Evolutionary conservation across 768 basidiomycete species (phyloP).

Genomic region (Mycena pura): DNA sequence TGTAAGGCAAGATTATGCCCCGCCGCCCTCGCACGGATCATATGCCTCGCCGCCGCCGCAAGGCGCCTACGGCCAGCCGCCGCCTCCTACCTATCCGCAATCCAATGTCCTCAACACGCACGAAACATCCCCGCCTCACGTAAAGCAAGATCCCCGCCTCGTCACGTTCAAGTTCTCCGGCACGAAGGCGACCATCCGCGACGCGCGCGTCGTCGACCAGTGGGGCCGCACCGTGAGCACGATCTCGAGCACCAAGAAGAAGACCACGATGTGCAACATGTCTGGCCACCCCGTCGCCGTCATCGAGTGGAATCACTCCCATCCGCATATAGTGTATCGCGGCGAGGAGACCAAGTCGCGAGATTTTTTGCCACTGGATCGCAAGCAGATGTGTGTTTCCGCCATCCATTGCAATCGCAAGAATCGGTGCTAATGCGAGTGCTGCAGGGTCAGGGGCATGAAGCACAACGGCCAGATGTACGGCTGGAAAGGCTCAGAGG

Average conservation of each 20-base stretch:
- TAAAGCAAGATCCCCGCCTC: background rate
- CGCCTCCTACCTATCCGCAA: background rate
- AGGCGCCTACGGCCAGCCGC: background rate
- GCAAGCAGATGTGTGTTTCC: slow-evolving; percentile 8
- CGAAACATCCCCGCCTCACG: background rate
- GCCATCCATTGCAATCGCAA: background rate
- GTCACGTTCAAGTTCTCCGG: slow-evolving; percentile 16
- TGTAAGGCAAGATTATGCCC: background rate
- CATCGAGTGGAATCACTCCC: slow-evolving; percentile 15
- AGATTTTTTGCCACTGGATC: slow-evolving; percentile 9
- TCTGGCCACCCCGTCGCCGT: slow-evolving; percentile 4
- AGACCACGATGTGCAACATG: slow-evolving; percentile 15
- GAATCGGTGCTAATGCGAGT: background rate
- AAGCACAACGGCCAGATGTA: background rate
- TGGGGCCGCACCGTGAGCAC: slow-evolving; percentile 14
- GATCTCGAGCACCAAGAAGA: slow-evolving; percentile 15
- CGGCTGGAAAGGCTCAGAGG: background rate
- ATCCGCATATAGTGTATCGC: slow-evolving; percentile 3
- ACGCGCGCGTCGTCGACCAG: slow-evolving; percentile 12
- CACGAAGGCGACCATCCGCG: slow-evolving; percentile 12
- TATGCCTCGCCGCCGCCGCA: background rate
- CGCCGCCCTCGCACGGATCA: too few relatives aligned
- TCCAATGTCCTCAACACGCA: background rate
- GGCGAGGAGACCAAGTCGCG: slow-evolving; percentile 8
- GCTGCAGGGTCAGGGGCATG: slow-evolving; percentile 12